Conservation (phyloP, 2,329 filamentous ascomycete species). For the Paramyrothecium sp. region DNA sequence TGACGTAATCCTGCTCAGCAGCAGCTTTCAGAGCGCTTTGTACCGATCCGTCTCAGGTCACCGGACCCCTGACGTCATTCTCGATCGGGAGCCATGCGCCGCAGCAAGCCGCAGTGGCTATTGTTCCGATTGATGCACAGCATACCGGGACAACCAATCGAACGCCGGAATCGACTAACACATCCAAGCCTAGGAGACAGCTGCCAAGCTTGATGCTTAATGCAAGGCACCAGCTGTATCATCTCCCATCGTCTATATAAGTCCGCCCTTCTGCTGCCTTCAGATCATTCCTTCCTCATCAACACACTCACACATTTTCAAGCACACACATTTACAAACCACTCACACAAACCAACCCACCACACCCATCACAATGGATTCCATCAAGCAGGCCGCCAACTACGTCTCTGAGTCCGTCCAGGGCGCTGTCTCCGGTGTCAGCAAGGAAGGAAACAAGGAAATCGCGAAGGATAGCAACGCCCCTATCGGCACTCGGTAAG, state of each 20-base stretch:
- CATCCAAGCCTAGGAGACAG: neutral
- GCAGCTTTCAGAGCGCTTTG: neutral
- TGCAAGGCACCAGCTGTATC: neutral
- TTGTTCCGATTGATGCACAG: neutral
- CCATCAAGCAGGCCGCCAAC: conserved; percentile 61
- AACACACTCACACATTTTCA: conserved; percentile 11
- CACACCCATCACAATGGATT: conserved; percentile 43
- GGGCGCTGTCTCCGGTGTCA: conserved; percentile 52
- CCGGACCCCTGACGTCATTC: neutral
- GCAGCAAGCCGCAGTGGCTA: neutral
- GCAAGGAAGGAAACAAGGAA: conserved; percentile 71
- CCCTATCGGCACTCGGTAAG: conserved; percentile 52
- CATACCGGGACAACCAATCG: neutral
- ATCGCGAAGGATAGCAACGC: conserved; percentile 64
- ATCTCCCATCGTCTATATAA: neutral
- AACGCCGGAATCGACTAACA: neutral
- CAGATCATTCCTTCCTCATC: conserved; percentile 9
- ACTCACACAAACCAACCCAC: conserved; percentile 17
- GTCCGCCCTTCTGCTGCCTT: neutral
- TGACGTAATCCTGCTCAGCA: neutral
- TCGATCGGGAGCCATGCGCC: neutral
- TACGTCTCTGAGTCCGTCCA: conserved; percentile 67
- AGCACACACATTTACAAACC: conserved; percentile 13
- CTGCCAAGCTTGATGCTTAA: neutral
- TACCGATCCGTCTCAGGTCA: neutral